A percentile compares a stretch with the other conserved stretches of the same genome.
phyloP scores from a whole-genome alignment of 139 green algal genomes.

The Tetradesmus lagerheimii region DNA sequence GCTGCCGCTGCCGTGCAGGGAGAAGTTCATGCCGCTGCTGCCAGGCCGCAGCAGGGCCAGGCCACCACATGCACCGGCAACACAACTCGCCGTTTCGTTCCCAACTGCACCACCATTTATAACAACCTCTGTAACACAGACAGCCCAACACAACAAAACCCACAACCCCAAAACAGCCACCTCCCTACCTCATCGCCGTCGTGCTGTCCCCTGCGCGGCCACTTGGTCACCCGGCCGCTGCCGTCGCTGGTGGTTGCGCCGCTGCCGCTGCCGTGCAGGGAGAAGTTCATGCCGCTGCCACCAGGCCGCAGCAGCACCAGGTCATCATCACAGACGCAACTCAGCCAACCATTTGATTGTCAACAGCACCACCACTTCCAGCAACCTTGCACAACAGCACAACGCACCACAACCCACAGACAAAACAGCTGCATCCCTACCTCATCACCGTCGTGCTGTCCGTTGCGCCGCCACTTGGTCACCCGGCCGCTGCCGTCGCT shows the following conservation, averaged over 20 bases:
- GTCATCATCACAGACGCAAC: neutral
- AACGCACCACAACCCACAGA: no score
- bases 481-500: neutral
- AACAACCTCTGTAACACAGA: no score
- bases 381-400: neutral
- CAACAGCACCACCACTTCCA: no score
- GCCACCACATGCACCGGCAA: no score
- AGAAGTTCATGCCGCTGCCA: neutral
- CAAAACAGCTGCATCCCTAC: neutral
- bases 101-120: no score
- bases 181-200: neutral
- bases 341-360: no score
- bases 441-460: neutral
- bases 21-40: neutral
- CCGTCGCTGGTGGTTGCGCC: neutral
- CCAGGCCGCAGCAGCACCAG: slow-evolving; percentile 11
- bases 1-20: neutral
- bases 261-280: neutral
- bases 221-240: neutral
- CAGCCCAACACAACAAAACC: no score
- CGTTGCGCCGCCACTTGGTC: neutral
- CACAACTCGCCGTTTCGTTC: no score
- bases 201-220: neutral
- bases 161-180: no score
- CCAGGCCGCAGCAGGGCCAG: slow-evolving; percentile 16